Evolutionary conservation across 352 stramenopile species (phyloP).

Genomic region (Globisporangium recalcitrans): DNA sequence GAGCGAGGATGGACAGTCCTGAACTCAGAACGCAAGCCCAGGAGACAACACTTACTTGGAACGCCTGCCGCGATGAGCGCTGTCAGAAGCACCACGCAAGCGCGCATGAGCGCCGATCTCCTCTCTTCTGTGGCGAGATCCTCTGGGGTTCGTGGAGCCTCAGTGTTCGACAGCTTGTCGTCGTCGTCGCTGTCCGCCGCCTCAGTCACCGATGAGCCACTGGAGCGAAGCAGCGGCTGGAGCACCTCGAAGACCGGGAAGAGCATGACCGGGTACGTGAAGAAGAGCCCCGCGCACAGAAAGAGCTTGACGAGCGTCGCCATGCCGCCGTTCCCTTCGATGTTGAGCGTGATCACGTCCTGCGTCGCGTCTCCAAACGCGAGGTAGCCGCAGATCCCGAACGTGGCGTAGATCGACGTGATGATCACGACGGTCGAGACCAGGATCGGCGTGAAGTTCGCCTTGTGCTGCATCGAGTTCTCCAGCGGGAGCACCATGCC

Average conservation of each 20-base stretch:
- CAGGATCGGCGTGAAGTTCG: slow-evolving; percentile 72
- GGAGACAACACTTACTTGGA: slow-evolving; percentile 34
- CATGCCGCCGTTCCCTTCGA: slow-evolving; percentile 49
- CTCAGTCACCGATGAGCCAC: slow-evolving; percentile 19
- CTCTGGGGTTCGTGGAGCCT: neutral
- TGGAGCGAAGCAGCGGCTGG: slow-evolving; percentile 25
- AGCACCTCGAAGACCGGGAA: slow-evolving; percentile 89
- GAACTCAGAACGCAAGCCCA: neutral
- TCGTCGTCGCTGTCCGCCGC: neutral
- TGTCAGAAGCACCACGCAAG: slow-evolving; percentile 66
- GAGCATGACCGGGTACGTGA: slow-evolving; percentile 92
- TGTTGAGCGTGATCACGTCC: slow-evolving; percentile 89
- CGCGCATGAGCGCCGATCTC: slow-evolving; percentile 42
- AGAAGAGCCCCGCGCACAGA: slow-evolving; percentile 85
- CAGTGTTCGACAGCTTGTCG: neutral
- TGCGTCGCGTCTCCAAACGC: slow-evolving; percentile 78
- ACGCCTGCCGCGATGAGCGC: slow-evolving; percentile 74
- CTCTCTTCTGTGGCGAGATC: slow-evolving; percentile 10
- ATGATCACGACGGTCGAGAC: slow-evolving; percentile 72
- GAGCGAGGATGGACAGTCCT: neutral
- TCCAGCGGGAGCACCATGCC: slow-evolving; percentile 88
- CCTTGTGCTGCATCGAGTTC: slow-evolving; percentile 74
- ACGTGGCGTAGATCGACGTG: slow-evolving; percentile 82
- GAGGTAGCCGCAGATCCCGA: slow-evolving; percentile 84
- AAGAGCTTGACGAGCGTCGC: slow-evolving; percentile 83